Evolutionary conservation across 1,139 yeast species (phyloP).

Genomic region (Candida sanyaensis): DNA sequence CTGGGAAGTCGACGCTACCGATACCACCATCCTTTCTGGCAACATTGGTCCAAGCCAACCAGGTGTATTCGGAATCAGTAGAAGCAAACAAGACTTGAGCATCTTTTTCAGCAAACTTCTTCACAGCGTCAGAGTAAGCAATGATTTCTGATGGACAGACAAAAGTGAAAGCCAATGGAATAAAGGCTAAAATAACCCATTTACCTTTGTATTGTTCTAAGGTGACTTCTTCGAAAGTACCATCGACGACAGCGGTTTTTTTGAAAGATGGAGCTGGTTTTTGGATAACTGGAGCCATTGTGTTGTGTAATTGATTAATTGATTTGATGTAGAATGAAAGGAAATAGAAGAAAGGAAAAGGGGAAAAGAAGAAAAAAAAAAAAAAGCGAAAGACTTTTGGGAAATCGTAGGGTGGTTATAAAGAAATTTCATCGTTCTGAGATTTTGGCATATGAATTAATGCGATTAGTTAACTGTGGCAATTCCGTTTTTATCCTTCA

Average conservation of each 20-base stretch:
- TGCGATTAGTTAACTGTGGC: neutral
- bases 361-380: neutral
- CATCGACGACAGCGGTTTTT: constrained; percentile 96
- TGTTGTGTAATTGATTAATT: constrained; percentile 12
- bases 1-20: constrained; percentile 92
- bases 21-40: constrained; percentile 98
- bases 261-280: constrained; percentile 95
- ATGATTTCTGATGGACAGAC: constrained; percentile 99
- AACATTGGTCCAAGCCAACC: constrained; percentile 97
- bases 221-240: constrained; percentile 90
- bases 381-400: too few relatives aligned
- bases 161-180: constrained; percentile 98
- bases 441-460: neutral
- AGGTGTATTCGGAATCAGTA: constrained; percentile 96
- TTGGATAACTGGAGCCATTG: constrained; percentile 87
- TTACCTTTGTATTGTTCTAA: constrained; percentile 96
- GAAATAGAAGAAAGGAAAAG: neutral
- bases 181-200: constrained; percentile 95
- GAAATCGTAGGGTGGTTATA: neutral
- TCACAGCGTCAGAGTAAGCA: constrained; percentile 95
- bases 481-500: neutral
- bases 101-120: constrained; percentile 84
- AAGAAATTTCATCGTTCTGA: neutral
- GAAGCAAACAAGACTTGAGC: constrained; percentile 93
- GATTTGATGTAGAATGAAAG: neutral